Percentiles rank a stretch among this genome's conserved stretches.
Conservation (phyloP, 2,329 filamentous ascomycete genomes). For the Colletotrichum tamarilloi region DNA sequence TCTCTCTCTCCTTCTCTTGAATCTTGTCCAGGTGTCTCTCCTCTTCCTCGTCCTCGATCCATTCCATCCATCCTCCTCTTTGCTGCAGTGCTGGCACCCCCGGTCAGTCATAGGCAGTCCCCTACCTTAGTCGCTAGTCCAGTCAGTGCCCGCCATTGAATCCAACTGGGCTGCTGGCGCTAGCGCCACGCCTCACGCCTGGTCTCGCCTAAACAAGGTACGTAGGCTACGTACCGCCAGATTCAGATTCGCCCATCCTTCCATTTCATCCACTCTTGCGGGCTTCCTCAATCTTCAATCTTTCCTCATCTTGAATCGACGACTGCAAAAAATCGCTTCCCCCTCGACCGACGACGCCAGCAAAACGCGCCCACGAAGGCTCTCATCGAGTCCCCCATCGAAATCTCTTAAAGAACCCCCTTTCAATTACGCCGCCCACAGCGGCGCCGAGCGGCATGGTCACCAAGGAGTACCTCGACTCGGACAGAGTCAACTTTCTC, state of each 20-base stretch:
- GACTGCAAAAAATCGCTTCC: constrained; percentile 13
- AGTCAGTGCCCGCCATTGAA: constrained; percentile 17
- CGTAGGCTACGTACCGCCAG: constrained; percentile 34
- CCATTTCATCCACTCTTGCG: constrained; percentile 36
- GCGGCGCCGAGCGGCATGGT: constrained; percentile 39
- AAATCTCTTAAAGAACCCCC: constrained; percentile 1
- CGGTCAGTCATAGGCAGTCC: neutral
- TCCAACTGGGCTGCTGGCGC: constrained; percentile 30
- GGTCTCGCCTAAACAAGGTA: constrained; percentile 38
- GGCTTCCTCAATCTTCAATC: constrained; percentile 36
- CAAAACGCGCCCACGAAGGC: constrained; percentile 9
- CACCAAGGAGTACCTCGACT: constrained; percentile 74
- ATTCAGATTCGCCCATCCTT: constrained; percentile 36
- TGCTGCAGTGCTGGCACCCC: neutral
- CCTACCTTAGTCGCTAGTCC: constrained; percentile 11
- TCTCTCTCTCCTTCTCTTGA: no score
- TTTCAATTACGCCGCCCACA: constrained; percentile 33
- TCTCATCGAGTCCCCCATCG: constrained; percentile 8
- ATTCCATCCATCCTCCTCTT: neutral
- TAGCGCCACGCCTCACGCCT: constrained; percentile 36
- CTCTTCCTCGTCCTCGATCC: neutral
- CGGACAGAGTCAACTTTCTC: constrained; percentile 76
- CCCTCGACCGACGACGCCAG: constrained; percentile 28
- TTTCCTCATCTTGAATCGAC: constrained; percentile 37
- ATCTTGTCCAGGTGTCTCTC: neutral